Base-by-base conservation (phyloP, 1,139 yeast genomes). In the Pichia sp. region DNA sequence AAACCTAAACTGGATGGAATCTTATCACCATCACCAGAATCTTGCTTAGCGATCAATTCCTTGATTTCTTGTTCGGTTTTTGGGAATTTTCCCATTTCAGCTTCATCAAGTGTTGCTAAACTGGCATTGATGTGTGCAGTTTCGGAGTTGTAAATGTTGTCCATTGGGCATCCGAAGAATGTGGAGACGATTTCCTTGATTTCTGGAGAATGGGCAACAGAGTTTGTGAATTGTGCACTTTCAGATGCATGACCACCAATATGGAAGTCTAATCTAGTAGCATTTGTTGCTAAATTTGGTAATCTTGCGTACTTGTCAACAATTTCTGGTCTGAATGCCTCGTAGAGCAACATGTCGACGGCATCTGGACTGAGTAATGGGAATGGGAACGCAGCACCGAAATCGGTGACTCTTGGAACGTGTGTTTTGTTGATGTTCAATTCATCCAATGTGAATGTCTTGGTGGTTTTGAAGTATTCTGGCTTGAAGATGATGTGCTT, bases 401-500 rank as follows among this genome's bases (percentile, higher is more conserved):
- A 55, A 34, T 65, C 61, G 10, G 64, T 53, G 6, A 64, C 58
- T 3, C 63, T 58, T 9, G 60, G 59, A 3, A 59, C 58, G 42
- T 67, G 67, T 3, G 69, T 67, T 47, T 63, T 66, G 5, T 45
- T 52, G 40, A 68, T 67, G 4, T 58, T 58, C 2, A 51, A 22
- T 10, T 51, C 54, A 11, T 42, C 72, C 72, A 78, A 69, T 4
- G 81, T 74, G 36, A 74, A 57, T 56, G 76, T 68, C 51, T 72
- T 67, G 12, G 78, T 73, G 17, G 61, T 58, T 11, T 58, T 52
- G 7, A 65, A 67, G 38, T 64, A 67, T 14, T 63, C 66, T 27
- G 69, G 65, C 38, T 69, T 67, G 56, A 67, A 75, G 22, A 66
- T 60, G 40, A 78, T 63, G 57, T 78, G 83, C 44, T 62, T 66